A percentile compares a stretch with the other conserved stretches of the same genome.
Evolutionary conservation across 805 yeast genomes (phyloP).

Genomic region (Debaryomyces maramus): DNA sequence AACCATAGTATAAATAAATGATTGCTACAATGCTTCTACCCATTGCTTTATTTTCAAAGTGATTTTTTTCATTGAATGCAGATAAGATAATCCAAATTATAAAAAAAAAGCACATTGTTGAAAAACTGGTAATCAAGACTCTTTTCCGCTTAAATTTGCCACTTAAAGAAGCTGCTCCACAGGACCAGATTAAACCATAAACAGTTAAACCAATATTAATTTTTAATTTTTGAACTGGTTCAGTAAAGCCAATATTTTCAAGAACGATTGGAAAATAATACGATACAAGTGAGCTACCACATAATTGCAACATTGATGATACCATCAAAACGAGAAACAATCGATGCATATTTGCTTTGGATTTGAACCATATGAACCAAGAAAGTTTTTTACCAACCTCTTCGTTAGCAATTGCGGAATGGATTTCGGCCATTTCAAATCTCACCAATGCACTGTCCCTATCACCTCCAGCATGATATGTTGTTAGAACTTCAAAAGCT

Average conservation of each 20-base stretch:
- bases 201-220: slow-evolving; percentile 4
- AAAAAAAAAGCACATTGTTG: slow-evolving; percentile 22
- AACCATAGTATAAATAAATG: slow-evolving; percentile 23
- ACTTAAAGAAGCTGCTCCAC: not conserved
- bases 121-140: not conserved
- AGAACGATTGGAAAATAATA: slow-evolving; percentile 16
- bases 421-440: slow-evolving; percentile 21
- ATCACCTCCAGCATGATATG: slow-evolving; percentile 33
- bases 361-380: slow-evolving; percentile 2
- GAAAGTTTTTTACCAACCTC: not conserved
- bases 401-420: slow-evolving; percentile 5
- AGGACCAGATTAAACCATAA: slow-evolving; percentile 2
- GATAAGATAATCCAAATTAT: slow-evolving; percentile 27
- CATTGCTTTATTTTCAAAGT: slow-evolving; percentile 13
- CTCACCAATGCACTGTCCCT: slow-evolving; percentile 2
- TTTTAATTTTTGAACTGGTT: not conserved
- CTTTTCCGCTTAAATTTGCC: slow-evolving; percentile 1
- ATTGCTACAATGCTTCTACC: slow-evolving; percentile 24
- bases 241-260: slow-evolving; percentile 16
- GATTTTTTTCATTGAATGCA: slow-evolving; percentile 19
- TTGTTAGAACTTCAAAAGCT: slow-evolving; percentile 22
- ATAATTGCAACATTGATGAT: slow-evolving; percentile 41
- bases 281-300: slow-evolving; percentile 50
- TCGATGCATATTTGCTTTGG: not conserved
- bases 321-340: slow-evolving; percentile 14